phyloP scores from a whole-genome alignment of 257 asterid genomes.

The Nicotiana sylvestris region DNA sequence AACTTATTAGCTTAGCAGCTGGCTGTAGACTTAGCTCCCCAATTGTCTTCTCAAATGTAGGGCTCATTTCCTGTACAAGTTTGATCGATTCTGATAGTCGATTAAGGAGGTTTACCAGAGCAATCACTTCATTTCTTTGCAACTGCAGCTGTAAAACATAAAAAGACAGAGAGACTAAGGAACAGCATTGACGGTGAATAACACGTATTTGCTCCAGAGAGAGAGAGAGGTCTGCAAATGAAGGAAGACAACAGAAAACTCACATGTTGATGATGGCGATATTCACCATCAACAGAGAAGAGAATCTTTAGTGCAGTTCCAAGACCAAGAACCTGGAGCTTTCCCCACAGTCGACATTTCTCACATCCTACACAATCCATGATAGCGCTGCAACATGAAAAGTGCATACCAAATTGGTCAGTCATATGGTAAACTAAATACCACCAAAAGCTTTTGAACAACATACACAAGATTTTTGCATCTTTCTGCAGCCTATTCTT shows the following conservation, averaged over 20 bases:
- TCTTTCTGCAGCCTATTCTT: neutral
- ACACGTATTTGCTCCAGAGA: neutral
- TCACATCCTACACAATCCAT: slow-evolving; percentile 98
- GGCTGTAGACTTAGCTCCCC: slow-evolving; percentile 42
- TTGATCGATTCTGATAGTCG: slow-evolving; percentile 84
- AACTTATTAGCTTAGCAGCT: slow-evolving; percentile 26
- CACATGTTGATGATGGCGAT: slow-evolving; percentile 47
- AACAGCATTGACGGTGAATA: neutral
- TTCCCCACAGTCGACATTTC: slow-evolving; percentile 96
- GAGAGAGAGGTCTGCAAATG: neutral
- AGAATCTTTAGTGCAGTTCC: slow-evolving; percentile 94
- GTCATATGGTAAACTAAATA: neutral
- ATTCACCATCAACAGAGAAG: slow-evolving; percentile 66
- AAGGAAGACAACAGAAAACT: slow-evolving; percentile 28
- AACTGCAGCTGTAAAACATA: slow-evolving; percentile 53
- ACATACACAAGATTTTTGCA: neutral
- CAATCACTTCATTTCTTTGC: slow-evolving; percentile 94
- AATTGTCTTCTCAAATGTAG: slow-evolving; percentile 47
- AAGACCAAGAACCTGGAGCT: slow-evolving; percentile 93
- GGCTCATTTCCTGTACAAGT: slow-evolving; percentile 65
- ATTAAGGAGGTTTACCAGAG: slow-evolving; percentile 73
- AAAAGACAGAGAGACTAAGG: neutral
- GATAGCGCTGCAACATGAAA: slow-evolving; percentile 53
- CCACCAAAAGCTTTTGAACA: neutral
- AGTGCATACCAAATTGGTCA: neutral